A percentile compares a stretch with the other conserved stretches of the same genome.
These are phyloP conservation scores for Clarkia xantiana DNA, from an alignment of 345 rosid species.

Conservation along the genomic window DNA sequence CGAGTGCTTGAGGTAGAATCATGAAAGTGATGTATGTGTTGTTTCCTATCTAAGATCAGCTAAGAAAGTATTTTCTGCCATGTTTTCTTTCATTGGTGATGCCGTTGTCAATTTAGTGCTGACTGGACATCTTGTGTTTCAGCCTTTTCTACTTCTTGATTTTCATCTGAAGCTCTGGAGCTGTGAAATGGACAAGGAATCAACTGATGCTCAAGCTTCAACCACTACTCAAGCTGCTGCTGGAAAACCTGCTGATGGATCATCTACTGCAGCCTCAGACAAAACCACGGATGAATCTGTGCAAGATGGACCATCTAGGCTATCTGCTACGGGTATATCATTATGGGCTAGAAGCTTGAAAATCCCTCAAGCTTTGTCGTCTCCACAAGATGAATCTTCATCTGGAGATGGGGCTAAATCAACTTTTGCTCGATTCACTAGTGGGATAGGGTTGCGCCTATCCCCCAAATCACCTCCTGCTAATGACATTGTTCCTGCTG, in stretches of 20 bases:
- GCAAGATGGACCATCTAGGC: conserved; percentile 39
- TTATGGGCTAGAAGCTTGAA: conserved; percentile 67
- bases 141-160: conserved; percentile 5
- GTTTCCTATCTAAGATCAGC: too few species aligned
- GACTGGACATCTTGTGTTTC: conserved; percentile 6
- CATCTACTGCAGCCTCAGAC: conserved; percentile 22
- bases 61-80: not conserved
- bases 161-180: conserved; percentile 6
- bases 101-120: not conserved
- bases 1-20: too few species aligned
- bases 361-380: conserved; percentile 35
- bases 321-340: conserved; percentile 46
- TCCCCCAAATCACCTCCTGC: conserved; percentile 29
- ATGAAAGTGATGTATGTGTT: too few species aligned
- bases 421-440: conserved; percentile 56
- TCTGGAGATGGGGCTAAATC: conserved; percentile 35
- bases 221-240: conserved; percentile 23
- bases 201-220: conserved; percentile 31
- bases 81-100: not conserved
- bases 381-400: conserved; percentile 26
- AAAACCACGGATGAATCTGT: conserved; percentile 24
- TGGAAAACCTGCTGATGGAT: too few species aligned
- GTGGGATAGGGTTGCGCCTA: conserved; percentile 52
- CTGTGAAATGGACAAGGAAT: conserved; percentile 28
- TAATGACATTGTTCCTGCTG: conserved; percentile 21